These are phyloP conservation scores for Penicillium hesseltinei DNA, from an alignment of 2,329 filamentous ascomycete species.

Conservation along the genomic window DNA sequence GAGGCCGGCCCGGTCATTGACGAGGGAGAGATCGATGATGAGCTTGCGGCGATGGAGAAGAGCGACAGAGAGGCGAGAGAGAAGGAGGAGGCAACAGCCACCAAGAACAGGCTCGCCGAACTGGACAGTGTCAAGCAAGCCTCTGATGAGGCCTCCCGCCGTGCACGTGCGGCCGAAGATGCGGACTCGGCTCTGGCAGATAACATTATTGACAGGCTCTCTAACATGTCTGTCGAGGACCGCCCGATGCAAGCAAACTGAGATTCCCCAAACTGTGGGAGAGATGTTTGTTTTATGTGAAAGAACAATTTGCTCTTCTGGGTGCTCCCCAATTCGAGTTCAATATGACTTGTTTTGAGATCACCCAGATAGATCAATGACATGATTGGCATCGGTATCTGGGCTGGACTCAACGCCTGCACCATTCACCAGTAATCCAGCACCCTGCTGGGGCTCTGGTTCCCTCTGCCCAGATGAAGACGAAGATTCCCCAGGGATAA, in stretches of 20 bases:
- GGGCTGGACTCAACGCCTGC: slow-evolving; percentile 1
- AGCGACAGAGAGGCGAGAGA: slow-evolving; percentile 51
- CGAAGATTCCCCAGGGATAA: slow-evolving; percentile 23
- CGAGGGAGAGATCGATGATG: slow-evolving; percentile 81
- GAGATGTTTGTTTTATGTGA: not conserved
- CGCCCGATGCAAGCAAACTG: slow-evolving; percentile 26
- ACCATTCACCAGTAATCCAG: slow-evolving; percentile 3
- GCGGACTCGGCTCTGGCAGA: slow-evolving; percentile 37
- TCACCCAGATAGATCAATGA: slow-evolving; percentile 12
- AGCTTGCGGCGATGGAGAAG: slow-evolving; percentile 73
- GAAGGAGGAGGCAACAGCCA: slow-evolving; percentile 51
- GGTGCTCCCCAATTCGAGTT: not conserved
- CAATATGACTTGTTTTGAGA: not conserved
- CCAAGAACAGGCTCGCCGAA: slow-evolving; percentile 51
- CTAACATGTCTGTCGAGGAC: slow-evolving; percentile 44
- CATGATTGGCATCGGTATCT: slow-evolving; percentile 1
- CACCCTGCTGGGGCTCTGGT: not conserved
- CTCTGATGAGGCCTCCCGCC: slow-evolving; percentile 41
- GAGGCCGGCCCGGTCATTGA: slow-evolving; percentile 64
- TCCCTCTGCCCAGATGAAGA: slow-evolving; percentile 1
- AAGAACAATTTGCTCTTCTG: not conserved
- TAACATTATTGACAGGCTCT: slow-evolving; percentile 41
- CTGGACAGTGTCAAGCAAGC: slow-evolving; percentile 43
- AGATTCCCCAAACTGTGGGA: not conserved
- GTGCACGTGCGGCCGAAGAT: slow-evolving; percentile 25